Conservation (phyloP, 768 basidiomycete genomes). For the Pisolithus marmoratus region DNA sequence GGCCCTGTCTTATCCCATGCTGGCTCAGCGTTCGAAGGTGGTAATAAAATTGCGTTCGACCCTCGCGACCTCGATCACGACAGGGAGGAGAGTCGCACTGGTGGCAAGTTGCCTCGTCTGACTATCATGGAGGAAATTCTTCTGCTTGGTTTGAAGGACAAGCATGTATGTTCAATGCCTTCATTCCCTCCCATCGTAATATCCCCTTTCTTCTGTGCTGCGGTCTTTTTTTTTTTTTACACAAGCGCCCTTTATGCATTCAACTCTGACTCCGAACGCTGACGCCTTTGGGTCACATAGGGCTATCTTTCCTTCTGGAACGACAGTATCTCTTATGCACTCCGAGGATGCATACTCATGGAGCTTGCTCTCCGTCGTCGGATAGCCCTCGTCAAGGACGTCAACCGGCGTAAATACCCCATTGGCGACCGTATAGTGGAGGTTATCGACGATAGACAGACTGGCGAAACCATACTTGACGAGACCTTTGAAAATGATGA, state of each 20-base stretch:
- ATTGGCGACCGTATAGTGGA: conserved; percentile 83
- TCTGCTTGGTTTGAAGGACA: conserved; percentile 91
- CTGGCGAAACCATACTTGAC: conserved; percentile 94
- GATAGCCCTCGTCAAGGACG: conserved; percentile 87
- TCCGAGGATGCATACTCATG: conserved; percentile 96
- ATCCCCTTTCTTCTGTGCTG: conserved; percentile 13
- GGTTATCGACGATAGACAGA: conserved; percentile 87
- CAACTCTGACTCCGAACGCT: conserved; percentile 5
- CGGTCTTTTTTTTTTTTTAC: neutral
- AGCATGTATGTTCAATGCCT: conserved; percentile 58
- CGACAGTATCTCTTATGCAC: conserved; percentile 98
- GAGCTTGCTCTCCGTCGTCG: conserved; percentile 94
- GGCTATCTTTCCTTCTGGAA: conserved; percentile 99
- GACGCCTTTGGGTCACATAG: conserved; percentile 26
- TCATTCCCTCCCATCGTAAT: conserved; percentile 3
- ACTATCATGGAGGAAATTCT: conserved; percentile 98
- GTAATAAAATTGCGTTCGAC: conserved; percentile 88
- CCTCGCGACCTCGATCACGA: conserved; percentile 81
- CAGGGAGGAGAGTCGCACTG: conserved; percentile 54
- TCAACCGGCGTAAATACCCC: conserved; percentile 62
- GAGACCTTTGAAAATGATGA: conserved; percentile 97
- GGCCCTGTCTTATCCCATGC: conserved; percentile 48
- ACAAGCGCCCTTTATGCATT: neutral
- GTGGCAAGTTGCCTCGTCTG: conserved; percentile 74
- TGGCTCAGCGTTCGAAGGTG: conserved; percentile 80